Evolutionary conservation across 2,329 filamentous ascomycete species (phyloP), one percentile per base, ranked within the genome.

Genomic region (Alternaria postmessia): DNA sequence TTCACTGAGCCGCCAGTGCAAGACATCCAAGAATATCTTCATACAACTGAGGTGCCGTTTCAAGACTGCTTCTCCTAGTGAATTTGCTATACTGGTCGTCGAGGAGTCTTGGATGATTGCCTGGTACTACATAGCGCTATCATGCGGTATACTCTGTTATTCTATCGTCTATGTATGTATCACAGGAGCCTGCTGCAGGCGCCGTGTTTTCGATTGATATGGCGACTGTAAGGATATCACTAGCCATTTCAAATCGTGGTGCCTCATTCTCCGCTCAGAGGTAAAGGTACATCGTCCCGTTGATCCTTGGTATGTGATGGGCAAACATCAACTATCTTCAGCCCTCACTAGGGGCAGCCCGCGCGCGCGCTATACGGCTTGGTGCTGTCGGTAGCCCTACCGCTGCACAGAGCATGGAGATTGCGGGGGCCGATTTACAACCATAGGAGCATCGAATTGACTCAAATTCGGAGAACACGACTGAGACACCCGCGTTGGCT

Each of bases 1-100:
- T 59, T 58, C 54, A 62, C 56, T 53, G 59, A 64, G 55, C 58
- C 62, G 56, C 63, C 24, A 41, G 22, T 26, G 30, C 22, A 26
- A 42, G 24, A 20, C 34, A 24, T 57, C 48, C 47, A 28, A 42
- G 46, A 24, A 26, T 49, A 49, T 24, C 46, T 49, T 38, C 20
- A n/a, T 16, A 24, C 46, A 24, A 16, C 4, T n/a, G 38, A 26
- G 46, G 30, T 48, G n/a, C 30, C 16, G 46, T 48, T 36, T 24
- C 46, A 48, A 24, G n/a, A 48, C 1, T 30, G 46, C 46, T 4
- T 48, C 20, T 34, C 22, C 12, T 48, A 22, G 18, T 22, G 30
- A 20, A 4, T 16, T 7, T 12, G 14, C 18, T 12, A 16, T 20
- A 34, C 8, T 46, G 14, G 11, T 51, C 48, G 32, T 39, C 16